Conservation (phyloP, 1,139 yeast species). For the Candida sanyaensis region DNA sequence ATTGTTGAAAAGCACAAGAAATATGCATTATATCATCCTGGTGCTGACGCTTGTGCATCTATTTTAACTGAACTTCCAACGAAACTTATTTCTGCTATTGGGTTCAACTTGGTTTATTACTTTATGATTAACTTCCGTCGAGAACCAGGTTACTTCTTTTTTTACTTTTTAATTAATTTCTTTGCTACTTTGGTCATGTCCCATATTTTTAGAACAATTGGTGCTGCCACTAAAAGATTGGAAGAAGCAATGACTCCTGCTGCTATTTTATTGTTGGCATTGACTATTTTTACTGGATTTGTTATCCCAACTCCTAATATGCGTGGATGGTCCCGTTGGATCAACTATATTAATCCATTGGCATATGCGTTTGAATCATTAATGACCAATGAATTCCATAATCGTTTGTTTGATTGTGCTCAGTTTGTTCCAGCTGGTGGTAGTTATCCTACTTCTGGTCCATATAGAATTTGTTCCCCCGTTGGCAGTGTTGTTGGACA, state of each 20-base stretch:
- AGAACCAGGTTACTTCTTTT: constrained; percentile 60
- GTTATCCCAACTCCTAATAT: constrained; percentile 56
- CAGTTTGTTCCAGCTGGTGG: constrained; percentile 49
- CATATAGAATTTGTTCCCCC: constrained; percentile 48
- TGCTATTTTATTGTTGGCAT: constrained; percentile 51
- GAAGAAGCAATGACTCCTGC: constrained; percentile 64
- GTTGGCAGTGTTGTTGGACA: constrained; percentile 68
- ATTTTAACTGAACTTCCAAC: constrained; percentile 60
- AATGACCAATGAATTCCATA: constrained; percentile 56
- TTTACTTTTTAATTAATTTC: constrained; percentile 46
- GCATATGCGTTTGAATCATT: constrained; percentile 57
- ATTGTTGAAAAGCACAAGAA: constrained; percentile 62
- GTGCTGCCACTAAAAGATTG: constrained; percentile 54
- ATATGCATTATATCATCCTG: constrained; percentile 63
- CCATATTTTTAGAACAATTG: constrained; percentile 60
- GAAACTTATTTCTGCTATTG: constrained; percentile 45
- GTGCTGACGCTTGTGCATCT: constrained; percentile 64
- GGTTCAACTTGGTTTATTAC: constrained; percentile 51
- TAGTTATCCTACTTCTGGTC: constrained; percentile 3
- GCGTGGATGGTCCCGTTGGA: constrained; percentile 69
- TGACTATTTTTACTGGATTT: constrained; percentile 60
- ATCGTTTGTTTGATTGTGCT: constrained; percentile 49
- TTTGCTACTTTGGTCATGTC: constrained; percentile 54
- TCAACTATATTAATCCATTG: constrained; percentile 57
- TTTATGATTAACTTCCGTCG: constrained; percentile 59